Conservation (phyloP, 805 yeast species). For the Barnettozyma vustinii region DNA sequence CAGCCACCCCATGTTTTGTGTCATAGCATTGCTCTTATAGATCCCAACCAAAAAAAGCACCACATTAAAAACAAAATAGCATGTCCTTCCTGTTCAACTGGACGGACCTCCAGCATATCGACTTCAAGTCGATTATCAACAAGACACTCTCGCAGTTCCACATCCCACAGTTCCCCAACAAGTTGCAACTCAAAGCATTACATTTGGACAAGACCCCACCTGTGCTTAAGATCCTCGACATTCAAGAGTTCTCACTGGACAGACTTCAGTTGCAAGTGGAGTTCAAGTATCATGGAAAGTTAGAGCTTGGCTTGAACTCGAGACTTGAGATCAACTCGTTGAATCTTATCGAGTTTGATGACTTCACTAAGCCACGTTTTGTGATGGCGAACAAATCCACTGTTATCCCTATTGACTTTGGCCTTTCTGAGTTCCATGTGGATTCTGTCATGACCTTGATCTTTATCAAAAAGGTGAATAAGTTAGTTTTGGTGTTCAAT, state of each 20-base stretch:
- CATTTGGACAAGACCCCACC: slow-evolving; percentile 17
- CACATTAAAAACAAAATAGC: background rate
- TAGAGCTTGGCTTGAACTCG: slow-evolving; percentile 17
- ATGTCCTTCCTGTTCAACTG: slow-evolving; percentile 25
- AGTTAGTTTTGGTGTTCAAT: slow-evolving; percentile 22
- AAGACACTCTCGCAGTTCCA: slow-evolving; percentile 15
- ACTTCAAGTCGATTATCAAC: slow-evolving; percentile 20
- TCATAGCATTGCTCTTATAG: background rate
- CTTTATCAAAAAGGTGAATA: slow-evolving; percentile 14
- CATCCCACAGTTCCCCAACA: slow-evolving; percentile 19
- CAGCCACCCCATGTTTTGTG: background rate
- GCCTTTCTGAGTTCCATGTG: slow-evolving; percentile 14
- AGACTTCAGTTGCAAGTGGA: slow-evolving; percentile 22
- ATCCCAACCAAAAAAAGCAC: background rate
- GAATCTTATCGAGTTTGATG: slow-evolving; percentile 22
- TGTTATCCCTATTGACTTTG: slow-evolving; percentile 23
- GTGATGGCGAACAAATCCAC: slow-evolving; percentile 21
- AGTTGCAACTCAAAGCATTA: slow-evolving; percentile 15
- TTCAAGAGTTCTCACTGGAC: slow-evolving; percentile 16
- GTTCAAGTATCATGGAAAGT: slow-evolving; percentile 21
- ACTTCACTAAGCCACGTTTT: slow-evolving; percentile 23
- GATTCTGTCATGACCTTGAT: slow-evolving; percentile 22
- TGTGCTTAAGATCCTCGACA: slow-evolving; percentile 18
- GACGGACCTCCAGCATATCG: slow-evolving; percentile 17
- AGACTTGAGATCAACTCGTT: slow-evolving; percentile 23